These are phyloP conservation scores for Nakazawaea holstii DNA, from an alignment of 805 yeast genomes.

Conservation along the genomic window DNA sequence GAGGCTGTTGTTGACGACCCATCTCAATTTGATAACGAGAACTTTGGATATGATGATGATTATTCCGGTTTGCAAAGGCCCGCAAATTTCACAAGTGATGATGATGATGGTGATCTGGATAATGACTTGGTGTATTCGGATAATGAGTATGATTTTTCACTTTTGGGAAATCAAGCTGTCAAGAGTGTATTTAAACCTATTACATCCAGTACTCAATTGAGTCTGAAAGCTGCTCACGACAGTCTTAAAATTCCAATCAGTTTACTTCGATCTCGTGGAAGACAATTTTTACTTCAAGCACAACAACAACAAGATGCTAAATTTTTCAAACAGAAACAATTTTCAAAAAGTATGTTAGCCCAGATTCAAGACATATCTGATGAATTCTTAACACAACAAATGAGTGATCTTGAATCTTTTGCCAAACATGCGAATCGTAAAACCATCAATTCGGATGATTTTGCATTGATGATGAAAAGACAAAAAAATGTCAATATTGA, in stretches of 20 bases:
- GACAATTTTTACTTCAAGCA: constrained; percentile 5
- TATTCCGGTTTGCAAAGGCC: not conserved
- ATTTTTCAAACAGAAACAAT: constrained; percentile 15
- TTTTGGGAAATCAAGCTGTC: not conserved
- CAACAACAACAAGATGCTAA: constrained; percentile 13
- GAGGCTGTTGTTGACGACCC: constrained; percentile 8
- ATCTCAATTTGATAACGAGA: constrained; percentile 2
- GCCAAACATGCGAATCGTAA: constrained; percentile 26
- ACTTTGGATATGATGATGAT: constrained; percentile 9
- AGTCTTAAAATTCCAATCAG: constrained; percentile 8
- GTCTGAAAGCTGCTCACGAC: not conserved
- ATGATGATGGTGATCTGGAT: constrained; percentile 12
- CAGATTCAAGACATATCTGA: constrained; percentile 27
- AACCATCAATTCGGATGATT: constrained; percentile 27
- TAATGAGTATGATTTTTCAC: constrained; percentile 12
- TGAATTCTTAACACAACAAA: constrained; percentile 29
- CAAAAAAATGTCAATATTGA: constrained; percentile 11
- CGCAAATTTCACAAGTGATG: constrained; percentile 3
- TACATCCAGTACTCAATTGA: too few species aligned
- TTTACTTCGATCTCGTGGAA: constrained; percentile 14
- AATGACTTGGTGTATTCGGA: constrained; percentile 11
- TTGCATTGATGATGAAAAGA: constrained; percentile 27
- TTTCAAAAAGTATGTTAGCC: constrained; percentile 18
- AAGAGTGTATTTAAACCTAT: not conserved
- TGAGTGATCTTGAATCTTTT: constrained; percentile 28